These are phyloP conservation scores for Mytilinidion resinicola DNA, from an alignment of 495 filamentous ascomycete species.

Conservation along the genomic window DNA sequence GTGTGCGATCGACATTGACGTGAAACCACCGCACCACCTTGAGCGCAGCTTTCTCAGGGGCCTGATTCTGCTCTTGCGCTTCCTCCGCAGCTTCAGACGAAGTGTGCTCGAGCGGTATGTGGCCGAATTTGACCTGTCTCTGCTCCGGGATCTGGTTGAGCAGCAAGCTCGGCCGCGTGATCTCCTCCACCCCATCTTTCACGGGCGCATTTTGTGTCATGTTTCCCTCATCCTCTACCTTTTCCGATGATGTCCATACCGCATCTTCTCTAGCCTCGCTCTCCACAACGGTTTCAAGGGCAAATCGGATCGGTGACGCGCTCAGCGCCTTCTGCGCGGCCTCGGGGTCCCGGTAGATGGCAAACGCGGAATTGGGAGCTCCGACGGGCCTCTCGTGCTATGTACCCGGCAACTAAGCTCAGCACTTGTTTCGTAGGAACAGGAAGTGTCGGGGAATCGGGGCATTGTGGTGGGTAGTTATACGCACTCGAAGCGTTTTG, in stretches of 20 bases:
- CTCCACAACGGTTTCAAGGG: constrained; percentile 15
- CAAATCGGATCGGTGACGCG: constrained; percentile 39
- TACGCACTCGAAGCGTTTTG: constrained; percentile 58
- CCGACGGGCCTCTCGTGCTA: constrained; percentile 38
- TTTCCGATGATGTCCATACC: background rate
- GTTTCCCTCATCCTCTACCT: background rate
- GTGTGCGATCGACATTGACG: constrained; percentile 27
- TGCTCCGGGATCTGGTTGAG: background rate
- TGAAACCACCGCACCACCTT: constrained; percentile 18
- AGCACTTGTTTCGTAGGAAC: background rate
- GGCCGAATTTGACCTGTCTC: too few relatives aligned
- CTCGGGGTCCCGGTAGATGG: constrained; percentile 36
- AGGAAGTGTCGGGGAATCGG: background rate
- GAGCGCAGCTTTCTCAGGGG: background rate
- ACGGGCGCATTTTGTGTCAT: background rate
- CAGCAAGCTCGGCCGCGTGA: constrained; percentile 12
- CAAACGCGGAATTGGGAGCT: constrained; percentile 36
- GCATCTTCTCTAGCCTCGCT: constrained; percentile 1
- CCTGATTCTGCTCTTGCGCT: background rate
- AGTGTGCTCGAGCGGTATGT: too few relatives aligned
- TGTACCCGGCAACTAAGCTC: background rate
- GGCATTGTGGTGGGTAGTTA: background rate
- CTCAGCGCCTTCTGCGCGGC: constrained; percentile 35
- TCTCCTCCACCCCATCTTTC: constrained; percentile 20
- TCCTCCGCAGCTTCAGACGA: background rate